These are phyloP conservation scores for Saturnispora sekii DNA, from an alignment of 805 yeast genomes.

Conservation along the genomic window DNA sequence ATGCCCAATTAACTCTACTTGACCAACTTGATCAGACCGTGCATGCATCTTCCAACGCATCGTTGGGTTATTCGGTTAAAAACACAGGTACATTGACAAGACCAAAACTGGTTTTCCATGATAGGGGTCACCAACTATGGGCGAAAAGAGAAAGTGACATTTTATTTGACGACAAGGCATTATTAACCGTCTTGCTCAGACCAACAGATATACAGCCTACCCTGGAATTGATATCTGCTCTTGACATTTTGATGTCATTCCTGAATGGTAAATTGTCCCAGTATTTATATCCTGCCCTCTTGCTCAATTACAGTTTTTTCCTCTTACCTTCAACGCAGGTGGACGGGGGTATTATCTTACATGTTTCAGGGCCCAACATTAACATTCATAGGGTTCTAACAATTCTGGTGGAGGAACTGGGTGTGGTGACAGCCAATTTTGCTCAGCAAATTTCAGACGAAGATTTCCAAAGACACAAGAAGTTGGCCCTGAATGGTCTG, in stretches of 20 bases:
- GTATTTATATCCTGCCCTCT: conserved; percentile 42
- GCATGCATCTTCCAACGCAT: conserved; percentile 20
- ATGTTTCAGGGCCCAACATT: conserved; percentile 41
- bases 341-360: conserved; percentile 42
- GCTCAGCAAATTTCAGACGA: conserved; percentile 20
- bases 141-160: conserved; percentile 28
- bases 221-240: conserved; percentile 33
- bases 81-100: conserved; percentile 16
- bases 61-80: conserved; percentile 28
- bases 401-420: conserved; percentile 27
- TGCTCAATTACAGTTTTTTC: conserved; percentile 50
- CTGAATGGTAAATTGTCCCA: conserved; percentile 32
- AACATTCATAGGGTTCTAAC: conserved; percentile 30
- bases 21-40: conserved; percentile 19
- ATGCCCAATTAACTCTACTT: conserved; percentile 21
- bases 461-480: conserved; percentile 38
- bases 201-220: conserved; percentile 24
- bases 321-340: conserved; percentile 46
- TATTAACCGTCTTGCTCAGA: conserved; percentile 39
- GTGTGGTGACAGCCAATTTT: conserved; percentile 13
- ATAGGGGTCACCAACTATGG: conserved; percentile 43
- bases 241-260: conserved; percentile 45
- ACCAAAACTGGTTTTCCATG: conserved; percentile 31
- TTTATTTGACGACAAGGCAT: conserved; percentile 25
- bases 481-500: conserved; percentile 38